phyloP scores from a whole-genome alignment of 805 yeast genomes.

The Wickerhamomyces bovis region DNA sequence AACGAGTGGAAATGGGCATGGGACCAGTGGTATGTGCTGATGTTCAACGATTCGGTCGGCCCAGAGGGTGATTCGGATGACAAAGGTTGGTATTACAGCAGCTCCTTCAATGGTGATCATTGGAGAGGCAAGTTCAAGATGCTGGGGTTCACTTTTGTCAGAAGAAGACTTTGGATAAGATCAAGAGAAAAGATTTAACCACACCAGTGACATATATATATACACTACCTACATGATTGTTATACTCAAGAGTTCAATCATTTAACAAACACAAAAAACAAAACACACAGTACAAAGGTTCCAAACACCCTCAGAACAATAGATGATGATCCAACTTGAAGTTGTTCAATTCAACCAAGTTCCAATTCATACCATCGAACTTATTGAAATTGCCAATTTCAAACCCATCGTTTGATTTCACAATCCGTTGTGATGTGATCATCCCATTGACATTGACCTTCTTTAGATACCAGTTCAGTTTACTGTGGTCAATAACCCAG shows the following conservation, averaged over 20 bases:
- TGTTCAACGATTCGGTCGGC: slow-evolving; percentile 31
- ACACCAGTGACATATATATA: not conserved
- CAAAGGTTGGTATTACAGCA: slow-evolving; percentile 77
- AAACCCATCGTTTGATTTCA: not conserved
- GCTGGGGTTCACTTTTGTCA: slow-evolving; percentile 46
- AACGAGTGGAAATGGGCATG: slow-evolving; percentile 65
- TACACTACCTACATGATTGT: not conserved
- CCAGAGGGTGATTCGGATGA: slow-evolving; percentile 56
- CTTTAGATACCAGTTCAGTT: slow-evolving; percentile 67
- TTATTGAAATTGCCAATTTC: slow-evolving; percentile 11
- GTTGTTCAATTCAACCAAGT: slow-evolving; percentile 11
- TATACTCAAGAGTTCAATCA: not conserved
- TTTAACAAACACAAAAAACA: not conserved
- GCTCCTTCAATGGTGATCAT: slow-evolving; percentile 36
- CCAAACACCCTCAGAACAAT: not conserved
- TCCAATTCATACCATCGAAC: slow-evolving; percentile 22
- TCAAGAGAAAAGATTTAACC: slow-evolving; percentile 13
- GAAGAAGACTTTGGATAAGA: slow-evolving; percentile 64
- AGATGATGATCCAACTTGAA: slow-evolving; percentile 11
- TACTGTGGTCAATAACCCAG: slow-evolving; percentile 67
- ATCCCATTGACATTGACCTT: slow-evolving; percentile 37
- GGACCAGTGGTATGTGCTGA: slow-evolving; percentile 67
- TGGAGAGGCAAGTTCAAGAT: slow-evolving; percentile 64
- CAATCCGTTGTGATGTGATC: not conserved
- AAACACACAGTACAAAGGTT: not conserved